phyloP scores from a whole-genome alignment of 768 basidiomycete genomes.

The Kwoniella heveanensis region DNA sequence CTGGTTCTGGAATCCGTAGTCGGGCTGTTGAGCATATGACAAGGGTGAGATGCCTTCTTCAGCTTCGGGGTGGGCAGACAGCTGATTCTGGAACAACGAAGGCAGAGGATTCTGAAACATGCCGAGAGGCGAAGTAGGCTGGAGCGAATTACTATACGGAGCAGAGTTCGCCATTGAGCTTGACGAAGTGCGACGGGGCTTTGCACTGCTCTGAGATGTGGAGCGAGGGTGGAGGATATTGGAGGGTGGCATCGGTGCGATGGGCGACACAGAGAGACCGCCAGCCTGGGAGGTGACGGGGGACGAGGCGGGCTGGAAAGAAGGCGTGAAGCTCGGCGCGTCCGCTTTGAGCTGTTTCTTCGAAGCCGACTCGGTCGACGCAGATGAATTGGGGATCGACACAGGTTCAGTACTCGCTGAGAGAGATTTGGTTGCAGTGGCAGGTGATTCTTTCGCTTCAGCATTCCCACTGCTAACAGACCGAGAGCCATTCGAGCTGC shows the following conservation, averaged over 20 bases:
- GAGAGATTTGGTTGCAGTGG: slow-evolving; percentile 9
- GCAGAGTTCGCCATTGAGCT: slow-evolving; percentile 7
- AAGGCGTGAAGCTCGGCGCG: slow-evolving; percentile 48
- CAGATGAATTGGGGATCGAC: slow-evolving; percentile 15
- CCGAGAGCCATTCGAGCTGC: slow-evolving; percentile 28
- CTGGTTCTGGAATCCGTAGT: slow-evolving; percentile 38
- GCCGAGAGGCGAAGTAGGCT: slow-evolving; percentile 1
- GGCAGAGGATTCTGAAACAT: slow-evolving; percentile 11
- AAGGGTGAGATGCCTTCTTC: slow-evolving; percentile 29
- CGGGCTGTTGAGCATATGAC: slow-evolving; percentile 29
- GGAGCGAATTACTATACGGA: slow-evolving; percentile 1
- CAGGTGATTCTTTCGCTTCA: slow-evolving; percentile 12
- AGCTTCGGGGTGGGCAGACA: slow-evolving; percentile 25
- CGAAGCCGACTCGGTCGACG: slow-evolving; percentile 4
- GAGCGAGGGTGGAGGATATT: slow-evolving; percentile 18
- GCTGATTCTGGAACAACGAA: slow-evolving; percentile 14
- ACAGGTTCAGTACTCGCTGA: slow-evolving; percentile 20
- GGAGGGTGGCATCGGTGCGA: slow-evolving; percentile 10
- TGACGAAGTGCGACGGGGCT: slow-evolving; percentile 24
- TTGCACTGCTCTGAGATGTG: slow-evolving; percentile 19
- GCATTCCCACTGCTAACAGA: slow-evolving; percentile 26
- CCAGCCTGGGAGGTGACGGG: slow-evolving; percentile 25
- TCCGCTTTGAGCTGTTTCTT: slow-evolving; percentile 50
- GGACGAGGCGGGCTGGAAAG: slow-evolving; percentile 35
- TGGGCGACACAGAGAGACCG: slow-evolving; percentile 30